These are phyloP conservation scores for Colletotrichum falcatum DNA, from an alignment of 2,329 filamentous ascomycete species.

Conservation along the genomic window DNA sequence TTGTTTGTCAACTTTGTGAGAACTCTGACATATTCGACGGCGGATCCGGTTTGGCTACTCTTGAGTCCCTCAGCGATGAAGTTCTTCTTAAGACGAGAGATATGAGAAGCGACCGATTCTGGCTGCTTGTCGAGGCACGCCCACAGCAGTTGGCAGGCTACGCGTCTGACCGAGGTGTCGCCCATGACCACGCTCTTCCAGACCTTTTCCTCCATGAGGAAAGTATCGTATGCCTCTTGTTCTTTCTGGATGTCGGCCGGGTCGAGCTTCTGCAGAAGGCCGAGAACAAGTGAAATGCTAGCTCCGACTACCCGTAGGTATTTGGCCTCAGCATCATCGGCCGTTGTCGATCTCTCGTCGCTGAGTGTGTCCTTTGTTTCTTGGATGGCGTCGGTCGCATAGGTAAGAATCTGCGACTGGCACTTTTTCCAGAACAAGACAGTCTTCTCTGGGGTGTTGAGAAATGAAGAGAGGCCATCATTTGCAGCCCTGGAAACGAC, in stretches of 20 bases:
- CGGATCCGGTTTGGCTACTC: conserved; percentile 78
- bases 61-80: conserved; percentile 82
- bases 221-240: conserved; percentile 70
- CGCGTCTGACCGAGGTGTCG: conserved; percentile 65
- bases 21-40: conserved; percentile 75
- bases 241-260: conserved; percentile 69
- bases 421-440: conserved; percentile 83
- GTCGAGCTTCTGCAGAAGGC: conserved; percentile 63
- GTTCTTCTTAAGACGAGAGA: conserved; percentile 64
- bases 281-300: conserved; percentile 66
- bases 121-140: conserved; percentile 60
- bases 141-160: conserved; percentile 63
- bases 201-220: conserved; percentile 74
- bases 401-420: conserved; percentile 83
- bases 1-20: conserved; percentile 73
- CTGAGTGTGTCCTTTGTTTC: conserved; percentile 87
- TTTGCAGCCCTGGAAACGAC: conserved; percentile 80
- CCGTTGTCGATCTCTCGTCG: conserved; percentile 85
- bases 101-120: conserved; percentile 60
- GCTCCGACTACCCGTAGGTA: conserved; percentile 79
- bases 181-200: conserved; percentile 76
- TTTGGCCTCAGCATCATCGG: conserved; percentile 88
- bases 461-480: conserved; percentile 80
- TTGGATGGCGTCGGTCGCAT: conserved; percentile 81
- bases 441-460: conserved; percentile 84